Evolutionary conservation across 164 flowering plant genomes (phyloP).

Genomic region (Santalum album): DNA sequence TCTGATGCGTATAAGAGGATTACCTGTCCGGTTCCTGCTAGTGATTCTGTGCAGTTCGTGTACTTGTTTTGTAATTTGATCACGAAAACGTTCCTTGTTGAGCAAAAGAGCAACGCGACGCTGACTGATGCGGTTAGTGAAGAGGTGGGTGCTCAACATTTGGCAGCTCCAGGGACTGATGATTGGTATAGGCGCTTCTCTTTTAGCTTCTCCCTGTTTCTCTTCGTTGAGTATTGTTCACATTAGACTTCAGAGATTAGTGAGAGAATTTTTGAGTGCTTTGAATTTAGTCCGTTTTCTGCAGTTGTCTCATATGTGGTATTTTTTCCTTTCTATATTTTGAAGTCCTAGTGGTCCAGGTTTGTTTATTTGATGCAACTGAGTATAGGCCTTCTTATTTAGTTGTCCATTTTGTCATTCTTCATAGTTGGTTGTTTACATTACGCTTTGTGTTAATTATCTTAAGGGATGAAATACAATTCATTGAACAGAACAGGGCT

Average conservation of each 20-base stretch:
- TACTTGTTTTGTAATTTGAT: slow-evolving; percentile 66
- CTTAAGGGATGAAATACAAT: slow-evolving; percentile 17
- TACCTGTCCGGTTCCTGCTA: slow-evolving; percentile 56
- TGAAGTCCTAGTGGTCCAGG: too few relatives aligned
- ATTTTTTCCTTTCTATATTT: too few relatives aligned
- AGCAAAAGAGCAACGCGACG: slow-evolving; percentile 19
- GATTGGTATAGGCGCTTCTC: neutral
- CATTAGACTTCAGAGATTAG: too few relatives aligned
- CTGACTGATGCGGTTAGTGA: neutral
- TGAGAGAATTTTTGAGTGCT: too few relatives aligned
- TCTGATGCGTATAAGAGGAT: slow-evolving; percentile 32
- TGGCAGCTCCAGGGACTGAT: slow-evolving; percentile 1
- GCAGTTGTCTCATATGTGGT: too few relatives aligned
- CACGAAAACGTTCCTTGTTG: slow-evolving; percentile 43
- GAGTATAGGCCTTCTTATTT: too few relatives aligned
- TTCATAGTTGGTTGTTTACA: neutral
- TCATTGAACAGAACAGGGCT: slow-evolving; percentile 13
- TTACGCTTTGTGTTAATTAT: neutral
- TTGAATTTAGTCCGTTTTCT: too few relatives aligned
- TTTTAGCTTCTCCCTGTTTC: neutral
- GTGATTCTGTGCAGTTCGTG: slow-evolving; percentile 56
- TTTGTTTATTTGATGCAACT: too few relatives aligned
- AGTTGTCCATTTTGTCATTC: too few relatives aligned
- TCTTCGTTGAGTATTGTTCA: neutral
- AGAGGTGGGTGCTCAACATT: neutral